phyloP scores from a whole-genome alignment of 345 rosid genomes.

The Citrus unshiu region DNA sequence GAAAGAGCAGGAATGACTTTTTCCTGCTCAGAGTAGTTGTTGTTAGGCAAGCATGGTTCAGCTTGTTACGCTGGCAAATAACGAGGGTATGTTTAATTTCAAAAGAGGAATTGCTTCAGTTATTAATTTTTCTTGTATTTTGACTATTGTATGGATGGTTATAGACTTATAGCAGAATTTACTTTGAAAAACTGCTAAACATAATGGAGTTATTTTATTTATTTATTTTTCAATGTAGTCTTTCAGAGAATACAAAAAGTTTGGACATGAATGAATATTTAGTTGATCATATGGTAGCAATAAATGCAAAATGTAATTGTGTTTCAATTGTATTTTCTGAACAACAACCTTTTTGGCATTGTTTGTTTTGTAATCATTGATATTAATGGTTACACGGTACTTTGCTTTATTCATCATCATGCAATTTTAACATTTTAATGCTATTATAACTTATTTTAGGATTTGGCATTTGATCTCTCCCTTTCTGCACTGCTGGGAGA shows the following conservation, averaged over 20 bases:
- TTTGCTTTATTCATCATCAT: background rate
- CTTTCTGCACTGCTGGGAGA: conserved; percentile 98
- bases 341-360: background rate
- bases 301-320: background rate
- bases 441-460: conserved; percentile 44
- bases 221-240: background rate
- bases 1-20: background rate
- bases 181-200: background rate
- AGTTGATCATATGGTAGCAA: background rate
- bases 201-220: background rate
- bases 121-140: background rate
- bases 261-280: background rate
- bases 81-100: background rate
- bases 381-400: background rate
- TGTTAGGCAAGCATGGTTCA: background rate
- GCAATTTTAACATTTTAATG: conserved; percentile 10
- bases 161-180: background rate
- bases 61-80: background rate
- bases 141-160: background rate
- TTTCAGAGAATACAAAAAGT: background rate
- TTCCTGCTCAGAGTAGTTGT: background rate
- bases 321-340: background rate
- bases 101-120: background rate
- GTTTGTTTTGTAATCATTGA: background rate
- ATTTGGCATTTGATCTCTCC: conserved; percentile 96